Evolutionary conservation across 1,284 basidiomycete genomes (phyloP), one percentile per base, ranked within the genome.

Genomic region (Ustilago vetiveriae): DNA sequence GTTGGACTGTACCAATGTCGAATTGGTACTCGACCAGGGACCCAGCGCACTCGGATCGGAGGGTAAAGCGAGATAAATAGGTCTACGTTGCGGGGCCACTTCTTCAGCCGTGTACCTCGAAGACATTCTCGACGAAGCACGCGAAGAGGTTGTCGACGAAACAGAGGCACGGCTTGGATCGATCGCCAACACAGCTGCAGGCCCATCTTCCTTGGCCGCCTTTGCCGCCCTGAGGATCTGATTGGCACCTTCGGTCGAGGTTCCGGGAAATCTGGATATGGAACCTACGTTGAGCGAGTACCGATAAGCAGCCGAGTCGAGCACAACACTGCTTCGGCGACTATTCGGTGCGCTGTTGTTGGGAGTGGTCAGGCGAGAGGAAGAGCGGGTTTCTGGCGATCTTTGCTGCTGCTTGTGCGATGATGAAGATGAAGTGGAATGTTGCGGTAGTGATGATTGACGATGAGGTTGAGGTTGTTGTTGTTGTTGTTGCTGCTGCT

Each of bases 101-200:
- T 67, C 64, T 29, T 67, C 64, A 0, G 57, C 57, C 21, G 52
- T 53, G n/a, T 67, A 67, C 6, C 64, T 8, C 11, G 49, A 57
- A 2, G 49, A 49, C 13, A 41, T 19, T 13, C 51, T 29, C 11
- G 64, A 67, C 6, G 47, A 53, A 8, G 29, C 30, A 7, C 51
- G 37, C 6, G 63, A 59, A 0, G 62, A 57, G 9, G 10, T 39
- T 2, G 44, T 33, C 0, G 55, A 59, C 3, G 47, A 52, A 1
- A 52, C 29, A 1, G 52, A 56, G 0, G 64, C 57, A 23, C 43
- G 13, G n/a, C 53, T 57, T 8, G 65, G 64, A 26, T 67, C 64
- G 7, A 65, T 44, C 1, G 21, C 10, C 11, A 4, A 11, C 9
- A 27, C 30, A 1, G 30, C 26, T 24, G 2, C 27, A 38, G 32